phyloP scores from a whole-genome alignment of 2,329 filamentous ascomycete species.

The Plenodomus lindquistii region DNA sequence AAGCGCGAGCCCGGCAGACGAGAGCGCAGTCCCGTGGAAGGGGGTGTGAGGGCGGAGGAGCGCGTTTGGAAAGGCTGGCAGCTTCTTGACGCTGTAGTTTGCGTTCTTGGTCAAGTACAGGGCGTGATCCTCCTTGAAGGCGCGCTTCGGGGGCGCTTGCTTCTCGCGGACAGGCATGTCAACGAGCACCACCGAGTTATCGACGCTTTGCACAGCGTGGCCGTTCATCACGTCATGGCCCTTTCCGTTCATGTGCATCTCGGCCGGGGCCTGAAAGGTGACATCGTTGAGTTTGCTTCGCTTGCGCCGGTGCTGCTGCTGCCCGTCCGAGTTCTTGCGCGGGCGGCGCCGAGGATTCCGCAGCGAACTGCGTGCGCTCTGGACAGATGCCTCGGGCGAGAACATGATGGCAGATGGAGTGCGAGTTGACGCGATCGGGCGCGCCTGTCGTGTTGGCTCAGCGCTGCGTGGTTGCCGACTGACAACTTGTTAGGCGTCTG shows the following conservation, averaged over 20 bases:
- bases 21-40: conserved; percentile 53
- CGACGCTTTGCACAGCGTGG: conserved; percentile 30
- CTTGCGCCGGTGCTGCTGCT: conserved; percentile 50
- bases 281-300: conserved; percentile 52
- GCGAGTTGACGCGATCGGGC: conserved; percentile 34
- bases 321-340: conserved; percentile 51
- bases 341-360: conserved; percentile 52
- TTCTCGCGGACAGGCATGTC: conserved; percentile 49
- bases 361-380: conserved; percentile 44
- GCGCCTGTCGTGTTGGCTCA: conserved; percentile 29
- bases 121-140: conserved; percentile 69
- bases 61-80: conserved; percentile 79
- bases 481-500: conserved; percentile 22
- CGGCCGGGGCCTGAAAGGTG: conserved; percentile 38
- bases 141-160: conserved; percentile 53
- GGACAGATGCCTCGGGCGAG: conserved; percentile 43
- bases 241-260: conserved; percentile 39
- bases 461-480: conserved; percentile 18
- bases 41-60: conserved; percentile 62
- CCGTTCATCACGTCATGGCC: conserved; percentile 38
- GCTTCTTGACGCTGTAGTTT: conserved; percentile 82
- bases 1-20: conserved; percentile 72
- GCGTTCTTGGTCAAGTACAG: conserved; percentile 75
- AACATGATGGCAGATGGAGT: conserved; percentile 38
- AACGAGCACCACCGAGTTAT: conserved; percentile 35